Conservation (phyloP, 176 grass and related monocot species). For the Secale cereale region DNA sequence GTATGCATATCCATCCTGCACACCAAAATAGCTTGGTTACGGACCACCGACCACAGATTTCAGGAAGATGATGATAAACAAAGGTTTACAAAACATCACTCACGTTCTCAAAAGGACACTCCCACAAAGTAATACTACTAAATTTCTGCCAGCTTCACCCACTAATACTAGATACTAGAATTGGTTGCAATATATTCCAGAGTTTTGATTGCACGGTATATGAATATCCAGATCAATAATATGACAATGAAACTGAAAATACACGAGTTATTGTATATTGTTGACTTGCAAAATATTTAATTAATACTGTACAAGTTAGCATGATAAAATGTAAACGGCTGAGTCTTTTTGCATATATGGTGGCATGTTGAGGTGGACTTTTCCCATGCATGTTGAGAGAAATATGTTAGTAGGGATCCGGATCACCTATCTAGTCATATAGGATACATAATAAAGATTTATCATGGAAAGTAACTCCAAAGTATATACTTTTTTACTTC, state of each 20-base stretch:
- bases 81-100: constrained; percentile 11
- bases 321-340: neutral
- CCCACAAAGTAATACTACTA: neutral
- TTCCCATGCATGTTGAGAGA: too few relatives aligned
- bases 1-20: constrained; percentile 35
- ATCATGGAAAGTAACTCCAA: neutral
- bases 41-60: neutral
- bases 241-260: neutral
- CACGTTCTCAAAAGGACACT: neutral
- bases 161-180: too few relatives aligned
- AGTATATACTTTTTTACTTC: too few relatives aligned
- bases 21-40: neutral
- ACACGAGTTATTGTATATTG: neutral
- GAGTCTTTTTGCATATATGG: too few relatives aligned
- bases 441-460: neutral
- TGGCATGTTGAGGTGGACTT: too few relatives aligned
- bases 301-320: neutral
- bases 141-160: too few relatives aligned
- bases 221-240: neutral
- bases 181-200: neutral
- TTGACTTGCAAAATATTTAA: neutral
- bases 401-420: too few relatives aligned
- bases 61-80: neutral
- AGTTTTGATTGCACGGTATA: neutral
- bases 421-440: too few relatives aligned